phyloP scores from a whole-genome alignment of 768 basidiomycete species.

The Macrolepiota albuminosa region DNA sequence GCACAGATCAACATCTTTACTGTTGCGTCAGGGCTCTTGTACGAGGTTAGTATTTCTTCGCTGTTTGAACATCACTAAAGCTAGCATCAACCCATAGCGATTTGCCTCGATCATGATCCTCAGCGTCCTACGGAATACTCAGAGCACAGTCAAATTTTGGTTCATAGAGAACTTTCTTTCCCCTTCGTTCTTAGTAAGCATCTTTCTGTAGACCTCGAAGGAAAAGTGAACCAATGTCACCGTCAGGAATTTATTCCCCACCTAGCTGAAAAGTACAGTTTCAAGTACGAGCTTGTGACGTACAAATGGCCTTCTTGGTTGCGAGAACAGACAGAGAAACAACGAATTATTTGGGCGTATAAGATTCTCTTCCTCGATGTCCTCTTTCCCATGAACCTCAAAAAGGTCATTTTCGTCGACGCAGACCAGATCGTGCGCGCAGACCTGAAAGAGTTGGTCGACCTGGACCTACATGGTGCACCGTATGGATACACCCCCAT shows the following conservation, averaged over 20 bases:
- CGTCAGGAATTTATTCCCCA: slow-evolving; percentile 91
- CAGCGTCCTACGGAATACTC: slow-evolving; percentile 91
- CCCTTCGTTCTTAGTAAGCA: slow-evolving; percentile 84
- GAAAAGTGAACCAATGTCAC: not conserved
- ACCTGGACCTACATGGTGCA: slow-evolving; percentile 86
- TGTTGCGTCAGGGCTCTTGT: slow-evolving; percentile 92
- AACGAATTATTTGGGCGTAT: slow-evolving; percentile 98
- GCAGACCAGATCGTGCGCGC: slow-evolving; percentile 96
- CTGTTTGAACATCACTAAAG: not conserved
- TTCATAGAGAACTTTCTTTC: slow-evolving; percentile 99
- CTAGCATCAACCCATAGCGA: slow-evolving; percentile 46
- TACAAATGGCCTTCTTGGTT: slow-evolving; percentile 99
- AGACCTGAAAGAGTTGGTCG: slow-evolving; percentile 94
- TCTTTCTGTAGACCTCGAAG: not conserved
- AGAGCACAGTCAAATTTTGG: slow-evolving; percentile 97
- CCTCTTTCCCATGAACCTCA: slow-evolving; percentile 97
- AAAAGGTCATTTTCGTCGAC: slow-evolving; percentile 99
- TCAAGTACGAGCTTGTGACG: slow-evolving; percentile 96
- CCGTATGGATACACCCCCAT: slow-evolving; percentile 97
- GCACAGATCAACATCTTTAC: slow-evolving; percentile 99
- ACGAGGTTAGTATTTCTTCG: slow-evolving; percentile 60
- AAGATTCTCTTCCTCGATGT: slow-evolving; percentile 99
- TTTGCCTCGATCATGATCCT: slow-evolving; percentile 99
- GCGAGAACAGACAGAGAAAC: slow-evolving; percentile 95
- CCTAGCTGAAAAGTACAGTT: slow-evolving; percentile 85